phyloP scores from a whole-genome alignment of 495 filamentous ascomycete species.

The Aspergillus sclerotioniger region DNA sequence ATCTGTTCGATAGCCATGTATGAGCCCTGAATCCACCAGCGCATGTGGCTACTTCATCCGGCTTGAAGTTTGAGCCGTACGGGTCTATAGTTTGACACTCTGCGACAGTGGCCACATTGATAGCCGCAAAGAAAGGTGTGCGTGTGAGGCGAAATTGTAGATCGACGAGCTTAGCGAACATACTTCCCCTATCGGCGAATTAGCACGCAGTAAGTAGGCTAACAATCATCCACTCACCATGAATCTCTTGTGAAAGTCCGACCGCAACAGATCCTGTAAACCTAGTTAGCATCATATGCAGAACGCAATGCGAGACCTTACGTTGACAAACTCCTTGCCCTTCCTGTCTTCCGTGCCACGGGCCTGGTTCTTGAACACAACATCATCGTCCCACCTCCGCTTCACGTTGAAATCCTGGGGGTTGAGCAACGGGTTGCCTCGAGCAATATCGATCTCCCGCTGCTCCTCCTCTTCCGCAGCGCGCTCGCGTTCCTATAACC shows the following conservation, averaged over 20 bases:
- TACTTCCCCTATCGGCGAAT: slow-evolving; percentile 60
- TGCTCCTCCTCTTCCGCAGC: slow-evolving; percentile 75
- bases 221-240: slow-evolving; percentile 61
- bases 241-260: slow-evolving; percentile 96
- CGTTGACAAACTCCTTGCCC: slow-evolving; percentile 95
- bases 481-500: slow-evolving; percentile 64
- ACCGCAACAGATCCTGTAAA: slow-evolving; percentile 77
- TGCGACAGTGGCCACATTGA: too few relatives aligned
- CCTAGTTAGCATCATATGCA: slow-evolving; percentile 21
- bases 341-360: slow-evolving; percentile 92
- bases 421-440: slow-evolving; percentile 90
- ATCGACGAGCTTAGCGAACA: slow-evolving; percentile 50
- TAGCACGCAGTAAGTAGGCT: slow-evolving; percentile 3
- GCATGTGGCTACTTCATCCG: too few relatives aligned
- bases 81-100: too few relatives aligned
- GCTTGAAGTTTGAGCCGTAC: too few relatives aligned
- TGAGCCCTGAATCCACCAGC: too few relatives aligned
- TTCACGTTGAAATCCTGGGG: slow-evolving; percentile 49
- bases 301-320: slow-evolving; percentile 34
- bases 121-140: background rate
- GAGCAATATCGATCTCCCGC: slow-evolving; percentile 82
- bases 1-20: too few relatives aligned
- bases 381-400: slow-evolving; percentile 92
- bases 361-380: slow-evolving; percentile 99
- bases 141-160: background rate